Percentiles rank a stretch among this genome's conserved stretches.
These are phyloP conservation scores for Dichotomocladium elegans DNA, from an alignment of 371 early-diverging fungal genomes.

Conservation along the genomic window DNA sequence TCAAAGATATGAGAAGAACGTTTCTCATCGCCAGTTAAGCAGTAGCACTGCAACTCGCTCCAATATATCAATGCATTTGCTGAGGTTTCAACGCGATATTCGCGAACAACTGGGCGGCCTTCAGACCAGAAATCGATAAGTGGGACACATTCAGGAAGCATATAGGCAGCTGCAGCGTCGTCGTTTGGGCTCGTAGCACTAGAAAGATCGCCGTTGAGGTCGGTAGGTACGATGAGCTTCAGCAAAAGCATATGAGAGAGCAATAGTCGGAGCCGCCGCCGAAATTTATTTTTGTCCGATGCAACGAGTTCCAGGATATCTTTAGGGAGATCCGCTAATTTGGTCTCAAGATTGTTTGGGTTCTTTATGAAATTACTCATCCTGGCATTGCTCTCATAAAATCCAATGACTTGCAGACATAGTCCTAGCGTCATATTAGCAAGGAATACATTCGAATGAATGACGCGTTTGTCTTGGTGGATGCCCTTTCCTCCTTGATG, in stretches of 20 bases:
- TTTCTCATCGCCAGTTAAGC: slow-evolving; percentile 4
- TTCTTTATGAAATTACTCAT: slow-evolving; percentile 10
- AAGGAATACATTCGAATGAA: slow-evolving; percentile 9
- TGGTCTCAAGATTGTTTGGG: background rate
- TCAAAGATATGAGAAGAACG: background rate
- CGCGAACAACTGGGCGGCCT: slow-evolving; percentile 9
- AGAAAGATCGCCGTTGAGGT: background rate
- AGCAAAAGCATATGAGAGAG: slow-evolving; percentile 6
- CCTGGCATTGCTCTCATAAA: background rate
- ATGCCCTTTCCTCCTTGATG: slow-evolving; percentile 8
- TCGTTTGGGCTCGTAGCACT: background rate
- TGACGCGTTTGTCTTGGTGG: slow-evolving; percentile 4
- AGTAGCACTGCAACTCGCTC: slow-evolving; percentile 33
- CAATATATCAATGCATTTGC: slow-evolving; percentile 29
- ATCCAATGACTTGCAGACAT: slow-evolving; percentile 23
- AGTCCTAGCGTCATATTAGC: slow-evolving; percentile 10
- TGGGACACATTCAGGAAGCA: background rate
- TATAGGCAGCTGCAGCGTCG: background rate
- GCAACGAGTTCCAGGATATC: slow-evolving; percentile 4
- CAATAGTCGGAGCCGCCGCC: slow-evolving; percentile 9
- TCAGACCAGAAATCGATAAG: slow-evolving; percentile 7
- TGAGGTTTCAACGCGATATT: slow-evolving; percentile 8
- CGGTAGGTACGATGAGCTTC: background rate
- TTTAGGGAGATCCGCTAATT: slow-evolving; percentile 9
- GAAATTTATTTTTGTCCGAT: slow-evolving; percentile 9